Evolutionary conservation across 345 rosid genomes (phyloP), one percentile per base, ranked within the genome.

Genomic region (Rhodomyrtus tomentosa): DNA sequence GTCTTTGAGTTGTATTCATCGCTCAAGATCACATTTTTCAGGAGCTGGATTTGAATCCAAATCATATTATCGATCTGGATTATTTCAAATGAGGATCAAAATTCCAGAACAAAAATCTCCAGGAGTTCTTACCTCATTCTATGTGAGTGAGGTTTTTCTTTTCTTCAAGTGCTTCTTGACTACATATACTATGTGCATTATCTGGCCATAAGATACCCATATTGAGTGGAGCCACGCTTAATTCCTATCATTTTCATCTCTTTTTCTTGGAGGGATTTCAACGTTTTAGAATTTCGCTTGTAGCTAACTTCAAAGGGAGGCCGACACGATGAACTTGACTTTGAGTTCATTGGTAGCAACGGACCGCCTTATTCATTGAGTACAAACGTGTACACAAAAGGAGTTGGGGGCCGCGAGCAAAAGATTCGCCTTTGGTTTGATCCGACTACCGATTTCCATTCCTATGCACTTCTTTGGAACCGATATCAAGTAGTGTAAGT

Each of bases 371-470:
- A 83, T 56, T 25, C 54, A 36, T n/a, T 87, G 25, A 83, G 83
- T 32, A 87, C 89, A 18, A 87, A 87, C 56, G 27, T 87, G 73
- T 83, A 16, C 81, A 49, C 42, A 4, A 45, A 85, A 3, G 89
- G 89, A 3, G 24, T 49, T 50, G 89, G 85, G 2, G 49, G 25
- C 7, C 81, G 87, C 50, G 89, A 87, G 81, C 87, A 85, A 82
- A 68, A 15, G 25, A 6, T 87, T 55, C 51, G 21, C 48, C 86
- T 85, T 18, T 87, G 89, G 87, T 87, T 85, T 83, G 85, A 87
- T 81, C 89, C 87, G 29, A 83, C 87, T 5, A 36, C 62, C 27
- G 50, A 83, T n/a, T 87, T 87, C 85, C 89, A 87, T 54, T 59
- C 85, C 11, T 87, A 87, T 81, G 40, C 9, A 6, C 18, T 87